Conservation (phyloP, 179 eudicot genomes). For the Silene coronaria region DNA sequence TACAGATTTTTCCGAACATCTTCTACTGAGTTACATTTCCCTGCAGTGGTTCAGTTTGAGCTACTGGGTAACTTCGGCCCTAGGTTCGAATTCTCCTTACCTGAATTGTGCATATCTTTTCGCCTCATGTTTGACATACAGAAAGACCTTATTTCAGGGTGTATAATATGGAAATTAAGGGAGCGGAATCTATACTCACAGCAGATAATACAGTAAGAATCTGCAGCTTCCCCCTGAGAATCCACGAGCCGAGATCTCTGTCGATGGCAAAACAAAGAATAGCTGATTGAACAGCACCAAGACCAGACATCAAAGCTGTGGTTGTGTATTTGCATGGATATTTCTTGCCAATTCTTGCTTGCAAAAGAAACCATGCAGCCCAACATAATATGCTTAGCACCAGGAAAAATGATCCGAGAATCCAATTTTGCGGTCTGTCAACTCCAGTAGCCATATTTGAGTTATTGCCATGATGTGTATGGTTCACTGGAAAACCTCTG, state of each 20-base stretch:
- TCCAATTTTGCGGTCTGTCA: slow-evolving; percentile 25
- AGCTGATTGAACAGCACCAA: slow-evolving; percentile 59
- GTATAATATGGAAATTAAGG: not conserved
- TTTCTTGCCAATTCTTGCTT: slow-evolving; percentile 53
- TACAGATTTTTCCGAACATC: too few relatives aligned
- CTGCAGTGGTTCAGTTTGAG: too few relatives aligned
- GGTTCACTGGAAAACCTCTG: slow-evolving; percentile 52
- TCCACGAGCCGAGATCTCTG: slow-evolving; percentile 45
- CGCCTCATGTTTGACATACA: too few relatives aligned
- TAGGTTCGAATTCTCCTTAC: too few relatives aligned
- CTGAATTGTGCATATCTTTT: too few relatives aligned
- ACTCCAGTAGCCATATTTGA: not conserved
- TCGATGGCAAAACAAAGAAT: slow-evolving; percentile 40
- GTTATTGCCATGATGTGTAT: slow-evolving; percentile 15
- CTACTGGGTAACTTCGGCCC: too few relatives aligned
- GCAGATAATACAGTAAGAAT: slow-evolving; percentile 48
- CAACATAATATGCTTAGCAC: slow-evolving; percentile 42
- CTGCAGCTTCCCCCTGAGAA: slow-evolving; percentile 52
- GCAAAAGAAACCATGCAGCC: slow-evolving; percentile 85
- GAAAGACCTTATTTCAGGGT: too few relatives aligned
- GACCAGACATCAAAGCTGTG: slow-evolving; percentile 57
- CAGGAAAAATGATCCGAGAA: slow-evolving; percentile 48
- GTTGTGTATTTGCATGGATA: slow-evolving; percentile 57
- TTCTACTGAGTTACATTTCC: too few relatives aligned
- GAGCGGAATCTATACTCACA: slow-evolving; percentile 37